Evolutionary conservation across 192 early-diverging fungal genomes (phyloP).

Genomic region (Jimgerdemannia flammicorona): DNA sequence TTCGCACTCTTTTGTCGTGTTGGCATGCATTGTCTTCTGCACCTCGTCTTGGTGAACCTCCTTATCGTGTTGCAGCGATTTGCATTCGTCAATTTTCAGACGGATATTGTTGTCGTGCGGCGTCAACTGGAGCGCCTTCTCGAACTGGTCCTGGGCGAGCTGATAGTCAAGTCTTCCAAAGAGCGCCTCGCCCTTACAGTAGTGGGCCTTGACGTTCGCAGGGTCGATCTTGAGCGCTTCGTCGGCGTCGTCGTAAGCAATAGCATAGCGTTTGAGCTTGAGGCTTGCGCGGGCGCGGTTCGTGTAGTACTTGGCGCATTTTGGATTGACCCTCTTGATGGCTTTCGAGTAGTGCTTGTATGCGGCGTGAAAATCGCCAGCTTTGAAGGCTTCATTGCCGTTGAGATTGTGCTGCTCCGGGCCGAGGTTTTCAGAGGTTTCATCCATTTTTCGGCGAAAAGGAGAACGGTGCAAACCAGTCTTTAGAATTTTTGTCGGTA

Average conservation of each 20-base stretch:
- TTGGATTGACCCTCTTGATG: background rate
- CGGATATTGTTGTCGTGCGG: background rate
- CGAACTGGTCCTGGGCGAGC: background rate
- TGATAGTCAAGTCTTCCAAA: background rate
- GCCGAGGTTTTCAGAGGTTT: too few species aligned
- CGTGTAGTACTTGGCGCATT: background rate
- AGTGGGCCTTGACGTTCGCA: background rate
- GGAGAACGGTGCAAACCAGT: too few species aligned
- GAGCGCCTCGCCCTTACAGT: background rate
- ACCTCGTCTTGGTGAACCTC: background rate
- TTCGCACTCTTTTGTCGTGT: background rate
- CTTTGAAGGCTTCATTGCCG: background rate
- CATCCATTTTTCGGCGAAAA: too few species aligned
- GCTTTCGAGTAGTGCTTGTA: background rate
- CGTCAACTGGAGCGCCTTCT: background rate
- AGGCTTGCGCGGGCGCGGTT: background rate
- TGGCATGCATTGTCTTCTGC: background rate
- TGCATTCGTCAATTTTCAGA: background rate
- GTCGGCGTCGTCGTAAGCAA: background rate
- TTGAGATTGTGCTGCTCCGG: background rate
- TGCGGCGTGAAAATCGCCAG: background rate
- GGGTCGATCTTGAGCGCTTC: background rate
- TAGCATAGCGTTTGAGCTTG: background rate
- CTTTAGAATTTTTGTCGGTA: too few species aligned
- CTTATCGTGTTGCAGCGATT: background rate